phyloP scores from a whole-genome alignment of 495 filamentous ascomycete species.

The Astrocystis sublimbata region DNA sequence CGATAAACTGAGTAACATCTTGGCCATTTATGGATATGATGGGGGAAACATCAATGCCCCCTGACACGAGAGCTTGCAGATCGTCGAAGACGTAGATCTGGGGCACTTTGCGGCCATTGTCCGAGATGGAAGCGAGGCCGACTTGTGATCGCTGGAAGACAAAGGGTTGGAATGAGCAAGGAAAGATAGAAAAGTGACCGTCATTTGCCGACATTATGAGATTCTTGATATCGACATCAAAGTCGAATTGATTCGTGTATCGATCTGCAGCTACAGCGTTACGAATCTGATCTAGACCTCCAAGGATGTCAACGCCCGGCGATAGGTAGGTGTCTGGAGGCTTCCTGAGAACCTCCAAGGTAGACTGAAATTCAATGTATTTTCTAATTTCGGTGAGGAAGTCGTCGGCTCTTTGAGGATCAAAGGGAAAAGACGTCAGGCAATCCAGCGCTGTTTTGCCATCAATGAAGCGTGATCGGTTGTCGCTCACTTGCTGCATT shows the following conservation, averaged over 20 bases:
- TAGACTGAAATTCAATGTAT: slow-evolving; percentile 32
- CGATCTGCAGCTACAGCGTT: slow-evolving; percentile 43
- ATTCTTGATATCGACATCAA: slow-evolving; percentile 45
- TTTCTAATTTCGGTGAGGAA: slow-evolving; percentile 8
- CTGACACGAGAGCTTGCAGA: background rate
- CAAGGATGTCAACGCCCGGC: slow-evolving; percentile 42
- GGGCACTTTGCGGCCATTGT: slow-evolving; percentile 31
- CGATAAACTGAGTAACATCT: slow-evolving; percentile 28
- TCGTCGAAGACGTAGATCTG: background rate
- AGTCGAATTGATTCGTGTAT: slow-evolving; percentile 53
- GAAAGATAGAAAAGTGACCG: slow-evolving; percentile 44
- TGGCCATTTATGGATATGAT: slow-evolving; percentile 32
- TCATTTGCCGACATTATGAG: slow-evolving; percentile 50
- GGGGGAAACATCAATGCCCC: background rate
- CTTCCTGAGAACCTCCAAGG: slow-evolving; percentile 45
- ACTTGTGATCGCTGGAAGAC: background rate
- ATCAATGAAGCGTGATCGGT: background rate
- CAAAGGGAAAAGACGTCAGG: background rate
- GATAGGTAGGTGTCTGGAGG: slow-evolving; percentile 43
- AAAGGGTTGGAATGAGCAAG: slow-evolving; percentile 2
- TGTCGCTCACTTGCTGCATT: background rate
- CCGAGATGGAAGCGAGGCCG: slow-evolving; percentile 26
- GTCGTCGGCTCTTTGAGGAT: background rate
- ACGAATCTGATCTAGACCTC: slow-evolving; percentile 38
- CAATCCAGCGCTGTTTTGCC: slow-evolving; percentile 4